These are phyloP conservation scores for Ceratobasidium sp. DNA, from an alignment of 1,284 basidiomycete species.

Conservation along the genomic window DNA sequence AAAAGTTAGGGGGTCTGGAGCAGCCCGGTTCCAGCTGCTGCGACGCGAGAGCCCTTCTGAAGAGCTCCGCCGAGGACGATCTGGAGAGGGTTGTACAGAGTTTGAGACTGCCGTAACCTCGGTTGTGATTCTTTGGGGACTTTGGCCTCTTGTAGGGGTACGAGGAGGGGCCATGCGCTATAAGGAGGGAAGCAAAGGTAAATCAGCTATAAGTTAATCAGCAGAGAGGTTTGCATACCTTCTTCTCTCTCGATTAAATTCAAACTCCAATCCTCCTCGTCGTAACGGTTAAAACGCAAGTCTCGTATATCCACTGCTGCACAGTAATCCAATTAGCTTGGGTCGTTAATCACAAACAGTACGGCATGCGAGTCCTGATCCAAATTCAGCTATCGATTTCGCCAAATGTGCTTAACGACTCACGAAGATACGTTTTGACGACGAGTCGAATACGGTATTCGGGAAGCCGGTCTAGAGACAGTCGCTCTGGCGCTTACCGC, in stretches of 20 bases:
- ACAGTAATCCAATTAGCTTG: constrained; percentile 19
- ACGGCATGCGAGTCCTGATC: not conserved
- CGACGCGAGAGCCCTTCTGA: constrained; percentile 35
- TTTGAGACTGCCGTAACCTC: constrained; percentile 41
- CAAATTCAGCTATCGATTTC: not conserved
- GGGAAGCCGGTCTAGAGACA: constrained; percentile 13
- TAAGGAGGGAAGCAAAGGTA: not conserved
- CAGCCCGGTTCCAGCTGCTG: constrained; percentile 41
- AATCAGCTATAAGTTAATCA: not conserved
- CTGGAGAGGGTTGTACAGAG: constrained; percentile 37
- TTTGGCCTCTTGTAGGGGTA: constrained; percentile 38
- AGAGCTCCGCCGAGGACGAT: constrained; percentile 24
- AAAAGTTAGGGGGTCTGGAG: constrained; percentile 15
- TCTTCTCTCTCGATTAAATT: not conserved
- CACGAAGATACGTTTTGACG: not conserved
- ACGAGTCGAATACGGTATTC: not conserved
- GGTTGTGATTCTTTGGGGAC: constrained; percentile 38
- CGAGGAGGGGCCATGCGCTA: constrained; percentile 41
- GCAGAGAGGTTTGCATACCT: not conserved
- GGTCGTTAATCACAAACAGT: constrained; percentile 3
- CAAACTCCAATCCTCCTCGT: not conserved
- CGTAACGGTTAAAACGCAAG: not conserved
- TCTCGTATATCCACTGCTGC: constrained; percentile 1
- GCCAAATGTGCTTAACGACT: not conserved
- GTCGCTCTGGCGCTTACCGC: not conserved